phyloP scores from a whole-genome alignment of 106 monocot species.

The Iris macrosiphon region DNA sequence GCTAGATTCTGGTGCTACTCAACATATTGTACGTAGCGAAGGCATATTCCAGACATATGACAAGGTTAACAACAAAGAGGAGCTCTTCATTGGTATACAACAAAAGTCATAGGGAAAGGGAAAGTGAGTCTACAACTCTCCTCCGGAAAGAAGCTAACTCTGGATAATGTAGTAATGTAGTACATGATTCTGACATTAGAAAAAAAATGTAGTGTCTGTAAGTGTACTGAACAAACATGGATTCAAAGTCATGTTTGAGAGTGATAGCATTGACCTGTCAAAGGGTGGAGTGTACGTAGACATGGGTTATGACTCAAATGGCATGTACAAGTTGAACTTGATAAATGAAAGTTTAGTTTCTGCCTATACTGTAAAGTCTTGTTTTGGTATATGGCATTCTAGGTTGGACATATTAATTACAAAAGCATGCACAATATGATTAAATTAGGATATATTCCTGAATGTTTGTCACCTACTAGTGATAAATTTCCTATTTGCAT shows the following conservation, averaged over 20 bases:
- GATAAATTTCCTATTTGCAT: neutral
- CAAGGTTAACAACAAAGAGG: neutral
- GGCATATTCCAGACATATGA: neutral
- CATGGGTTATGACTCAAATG: neutral
- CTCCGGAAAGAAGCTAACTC: neutral
- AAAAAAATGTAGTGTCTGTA: neutral
- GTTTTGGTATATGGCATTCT: neutral
- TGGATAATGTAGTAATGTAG: constrained; percentile 1
- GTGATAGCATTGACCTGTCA: neutral
- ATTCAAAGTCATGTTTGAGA: neutral
- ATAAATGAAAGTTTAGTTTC: neutral
- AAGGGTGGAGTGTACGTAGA: neutral
- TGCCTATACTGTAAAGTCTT: neutral
- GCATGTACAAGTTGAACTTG: neutral
- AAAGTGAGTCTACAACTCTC: neutral
- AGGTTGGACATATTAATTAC: neutral
- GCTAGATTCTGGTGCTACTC: no score
- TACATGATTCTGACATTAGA: neutral
- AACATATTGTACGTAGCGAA: no score
- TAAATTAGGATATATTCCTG: neutral
- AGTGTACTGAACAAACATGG: neutral
- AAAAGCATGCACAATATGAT: neutral
- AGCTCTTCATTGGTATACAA: neutral
- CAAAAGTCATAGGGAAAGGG: neutral
- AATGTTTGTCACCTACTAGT: neutral